Conservation (phyloP, 148 eudicot genomes). For the Rhododendron griersonianum region DNA sequence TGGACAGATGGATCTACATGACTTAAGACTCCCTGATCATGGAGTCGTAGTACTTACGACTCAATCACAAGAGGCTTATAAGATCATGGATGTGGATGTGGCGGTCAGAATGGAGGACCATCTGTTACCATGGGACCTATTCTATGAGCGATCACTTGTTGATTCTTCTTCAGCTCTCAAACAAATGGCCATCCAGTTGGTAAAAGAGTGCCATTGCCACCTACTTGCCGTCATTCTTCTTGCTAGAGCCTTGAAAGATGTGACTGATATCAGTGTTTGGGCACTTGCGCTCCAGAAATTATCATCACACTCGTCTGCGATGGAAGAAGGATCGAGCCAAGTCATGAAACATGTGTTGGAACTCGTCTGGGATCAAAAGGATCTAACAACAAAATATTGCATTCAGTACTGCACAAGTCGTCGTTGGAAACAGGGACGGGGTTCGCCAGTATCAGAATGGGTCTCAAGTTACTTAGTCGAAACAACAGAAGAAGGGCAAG, state of each 20-base stretch:
- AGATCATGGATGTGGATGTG: not conserved
- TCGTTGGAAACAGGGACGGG: too few relatives aligned
- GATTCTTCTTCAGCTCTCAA: not conserved
- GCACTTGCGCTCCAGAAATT: not conserved
- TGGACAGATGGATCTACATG: not conserved
- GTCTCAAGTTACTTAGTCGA: too few relatives aligned
- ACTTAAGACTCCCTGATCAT: not conserved
- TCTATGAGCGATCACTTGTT: not conserved
- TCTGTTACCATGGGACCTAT: not conserved
- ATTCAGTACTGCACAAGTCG: too few relatives aligned
- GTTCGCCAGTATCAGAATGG: too few relatives aligned
- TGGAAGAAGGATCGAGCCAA: too few relatives aligned
- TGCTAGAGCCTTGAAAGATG: not conserved
- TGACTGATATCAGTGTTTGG: not conserved
- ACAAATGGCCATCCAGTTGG: not conserved
- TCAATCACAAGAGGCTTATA: not conserved
- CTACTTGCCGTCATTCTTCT: not conserved
- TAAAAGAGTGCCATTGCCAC: not conserved
- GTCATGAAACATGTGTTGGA: too few relatives aligned
- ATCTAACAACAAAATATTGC: too few relatives aligned
- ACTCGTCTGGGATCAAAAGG: too few relatives aligned
- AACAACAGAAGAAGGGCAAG: too few relatives aligned
- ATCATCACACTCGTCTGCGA: too few relatives aligned
- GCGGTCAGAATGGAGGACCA: slow-evolving; percentile 1
- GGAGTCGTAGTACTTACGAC: not conserved